These are phyloP conservation scores for Rhizoctonia solani DNA, from an alignment of 1,284 basidiomycete species.

Conservation along the genomic window DNA sequence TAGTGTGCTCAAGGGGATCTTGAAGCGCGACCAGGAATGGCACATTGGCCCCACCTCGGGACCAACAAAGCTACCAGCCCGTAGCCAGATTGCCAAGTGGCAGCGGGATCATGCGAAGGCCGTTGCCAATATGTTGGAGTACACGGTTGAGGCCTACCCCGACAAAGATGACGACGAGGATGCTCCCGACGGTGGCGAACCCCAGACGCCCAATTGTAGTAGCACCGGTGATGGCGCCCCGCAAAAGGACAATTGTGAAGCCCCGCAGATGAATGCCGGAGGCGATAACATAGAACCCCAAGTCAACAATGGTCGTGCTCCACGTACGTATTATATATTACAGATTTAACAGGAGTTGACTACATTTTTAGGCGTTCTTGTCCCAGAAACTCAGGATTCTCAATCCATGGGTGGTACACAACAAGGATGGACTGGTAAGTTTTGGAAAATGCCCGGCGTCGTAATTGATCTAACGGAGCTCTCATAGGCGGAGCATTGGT, in stretches of 20 bases:
- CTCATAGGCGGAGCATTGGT: neutral
- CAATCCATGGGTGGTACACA: neutral
- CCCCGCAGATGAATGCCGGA: neutral
- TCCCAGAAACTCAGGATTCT: neutral
- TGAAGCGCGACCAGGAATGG: neutral
- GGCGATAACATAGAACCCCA: neutral
- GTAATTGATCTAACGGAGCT: neutral
- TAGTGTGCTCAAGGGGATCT: neutral
- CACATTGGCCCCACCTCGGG: neutral
- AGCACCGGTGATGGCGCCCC: neutral
- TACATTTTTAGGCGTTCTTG: constrained; percentile 1
- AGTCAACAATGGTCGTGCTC: neutral
- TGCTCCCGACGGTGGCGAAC: neutral
- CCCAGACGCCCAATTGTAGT: neutral
- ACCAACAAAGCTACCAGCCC: neutral
- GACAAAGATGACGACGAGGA: neutral
- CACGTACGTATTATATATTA: neutral
- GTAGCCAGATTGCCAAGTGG: neutral
- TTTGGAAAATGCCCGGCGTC: neutral
- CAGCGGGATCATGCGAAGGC: neutral
- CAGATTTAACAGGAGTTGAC: neutral
- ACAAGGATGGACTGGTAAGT: neutral
- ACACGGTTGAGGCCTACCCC: neutral
- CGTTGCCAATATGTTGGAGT: neutral
- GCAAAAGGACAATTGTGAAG: neutral